Percentiles rank a stretch among this genome's conserved stretches.
Conservation (phyloP, 495 filamentous ascomycete genomes). For the Arthonia radiata region DNA sequence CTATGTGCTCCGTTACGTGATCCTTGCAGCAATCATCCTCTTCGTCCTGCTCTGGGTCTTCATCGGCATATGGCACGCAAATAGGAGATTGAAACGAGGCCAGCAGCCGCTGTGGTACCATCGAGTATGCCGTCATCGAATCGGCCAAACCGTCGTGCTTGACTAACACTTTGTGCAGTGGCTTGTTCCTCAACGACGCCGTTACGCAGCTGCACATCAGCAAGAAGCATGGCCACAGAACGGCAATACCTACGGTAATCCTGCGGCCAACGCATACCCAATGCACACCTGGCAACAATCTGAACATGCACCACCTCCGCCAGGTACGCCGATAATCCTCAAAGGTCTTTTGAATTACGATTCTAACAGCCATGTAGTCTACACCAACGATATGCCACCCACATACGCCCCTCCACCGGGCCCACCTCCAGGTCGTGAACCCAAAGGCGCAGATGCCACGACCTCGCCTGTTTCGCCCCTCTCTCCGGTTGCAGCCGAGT, state of each 20-base stretch:
- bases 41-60: conserved; percentile 28
- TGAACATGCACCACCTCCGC: not conserved
- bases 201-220: conserved; percentile 18
- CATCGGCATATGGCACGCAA: conserved; percentile 38
- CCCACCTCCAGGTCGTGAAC: conserved; percentile 30
- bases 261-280: not conserved
- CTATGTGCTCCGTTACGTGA: too few relatives aligned
- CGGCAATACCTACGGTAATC: not conserved
- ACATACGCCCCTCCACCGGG: conserved; percentile 27
- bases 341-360: not conserved
- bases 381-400: conserved; percentile 20
- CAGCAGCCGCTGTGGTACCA: conserved; percentile 39
- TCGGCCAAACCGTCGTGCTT: too few relatives aligned
- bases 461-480: not conserved
- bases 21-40: conserved; percentile 24
- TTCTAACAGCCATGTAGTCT: conserved; percentile 2
- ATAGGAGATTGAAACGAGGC: conserved; percentile 33
- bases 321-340: not conserved
- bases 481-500: not conserved
- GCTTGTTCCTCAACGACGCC: conserved; percentile 30
- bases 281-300: not conserved
- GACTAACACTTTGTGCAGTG: conserved; percentile 19
- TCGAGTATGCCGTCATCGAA: conserved; percentile 31
- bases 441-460: conserved; percentile 15
- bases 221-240: not conserved